These are phyloP conservation scores for Cystofilobasidium capitatum DNA, from an alignment of 768 basidiomycete species.

Conservation along the genomic window DNA sequence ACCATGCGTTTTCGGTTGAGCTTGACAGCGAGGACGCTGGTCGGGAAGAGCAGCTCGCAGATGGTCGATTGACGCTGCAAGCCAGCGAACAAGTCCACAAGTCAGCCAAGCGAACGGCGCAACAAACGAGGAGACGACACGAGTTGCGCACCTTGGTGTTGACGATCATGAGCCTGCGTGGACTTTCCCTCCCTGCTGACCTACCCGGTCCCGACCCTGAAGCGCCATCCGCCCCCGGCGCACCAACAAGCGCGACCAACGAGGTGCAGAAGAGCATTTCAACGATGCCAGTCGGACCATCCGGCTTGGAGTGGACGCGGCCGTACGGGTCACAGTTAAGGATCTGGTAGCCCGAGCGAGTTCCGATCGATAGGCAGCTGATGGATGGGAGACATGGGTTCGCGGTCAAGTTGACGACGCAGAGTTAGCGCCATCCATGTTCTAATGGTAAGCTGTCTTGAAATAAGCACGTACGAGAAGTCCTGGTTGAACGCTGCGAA, in stretches of 20 bases:
- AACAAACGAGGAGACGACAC: not conserved
- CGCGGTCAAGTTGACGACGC: too few relatives aligned
- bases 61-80: constrained; percentile 89
- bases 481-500: constrained; percentile 73
- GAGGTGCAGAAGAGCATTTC: constrained; percentile 99
- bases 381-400: not conserved
- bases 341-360: constrained; percentile 89
- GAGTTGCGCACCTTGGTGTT: constrained; percentile 78
- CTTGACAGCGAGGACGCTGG: constrained; percentile 93
- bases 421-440: constrained; percentile 30
- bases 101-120: too few relatives aligned
- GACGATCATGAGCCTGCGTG: constrained; percentile 89
- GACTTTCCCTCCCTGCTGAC: constrained; percentile 85
- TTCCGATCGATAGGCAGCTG: constrained; percentile 85
- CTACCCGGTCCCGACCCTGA: constrained; percentile 33
- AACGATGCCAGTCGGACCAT: constrained; percentile 88
- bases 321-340: constrained; percentile 98
- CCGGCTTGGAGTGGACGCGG: constrained; percentile 86
- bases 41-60: constrained; percentile 95
- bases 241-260: constrained; percentile 90
- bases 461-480: constrained; percentile 57
- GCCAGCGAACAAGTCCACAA: too few relatives aligned
- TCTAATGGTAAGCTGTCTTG: not conserved
- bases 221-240: constrained; percentile 33
- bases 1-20: constrained; percentile 93